A percentile compares a stretch with the other conserved stretches of the same genome.
Conservation (phyloP, 2,329 filamentous ascomycete genomes). For the Talaromyces sp. region DNA sequence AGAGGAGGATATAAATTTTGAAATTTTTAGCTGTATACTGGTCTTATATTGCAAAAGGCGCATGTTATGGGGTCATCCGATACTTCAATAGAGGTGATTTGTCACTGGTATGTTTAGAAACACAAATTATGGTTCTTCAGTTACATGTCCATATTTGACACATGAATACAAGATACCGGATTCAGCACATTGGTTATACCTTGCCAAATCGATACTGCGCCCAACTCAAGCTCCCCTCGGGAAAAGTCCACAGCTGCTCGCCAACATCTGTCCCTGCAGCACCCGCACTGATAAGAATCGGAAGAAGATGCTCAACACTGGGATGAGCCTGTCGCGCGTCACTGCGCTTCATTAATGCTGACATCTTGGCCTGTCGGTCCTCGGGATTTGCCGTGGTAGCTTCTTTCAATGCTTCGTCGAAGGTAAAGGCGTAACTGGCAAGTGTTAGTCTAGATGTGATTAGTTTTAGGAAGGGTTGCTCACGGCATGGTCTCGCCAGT, state of each 20-base stretch:
- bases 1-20: too few relatives aligned
- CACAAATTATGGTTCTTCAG: not conserved
- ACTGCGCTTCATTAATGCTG: slow-evolving; percentile 40
- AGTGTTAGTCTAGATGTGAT: slow-evolving; percentile 19
- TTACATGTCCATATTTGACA: not conserved
- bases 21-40: not conserved
- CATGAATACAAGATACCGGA: not conserved
- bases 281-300: slow-evolving; percentile 54
- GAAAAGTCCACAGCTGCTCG: slow-evolving; percentile 43
- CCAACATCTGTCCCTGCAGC: slow-evolving; percentile 48
- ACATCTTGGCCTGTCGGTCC: slow-evolving; percentile 40
- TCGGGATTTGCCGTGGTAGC: slow-evolving; percentile 49
- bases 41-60: not conserved
- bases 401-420: slow-evolving; percentile 63
- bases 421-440: slow-evolving; percentile 51
- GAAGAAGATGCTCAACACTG: slow-evolving; percentile 58
- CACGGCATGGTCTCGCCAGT: slow-evolving; percentile 7
- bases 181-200: not conserved
- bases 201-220: slow-evolving; percentile 50
- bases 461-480: not conserved
- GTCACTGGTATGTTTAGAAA: not conserved
- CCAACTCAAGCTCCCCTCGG: slow-evolving; percentile 51
- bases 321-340: slow-evolving; percentile 60
- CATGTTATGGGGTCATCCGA: not conserved
- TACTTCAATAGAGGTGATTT: not conserved